Percentiles rank a stretch among this genome's conserved stretches.
These are phyloP conservation scores for Quillaja saponaria DNA, from an alignment of 306 rosid species.

Conservation along the genomic window DNA sequence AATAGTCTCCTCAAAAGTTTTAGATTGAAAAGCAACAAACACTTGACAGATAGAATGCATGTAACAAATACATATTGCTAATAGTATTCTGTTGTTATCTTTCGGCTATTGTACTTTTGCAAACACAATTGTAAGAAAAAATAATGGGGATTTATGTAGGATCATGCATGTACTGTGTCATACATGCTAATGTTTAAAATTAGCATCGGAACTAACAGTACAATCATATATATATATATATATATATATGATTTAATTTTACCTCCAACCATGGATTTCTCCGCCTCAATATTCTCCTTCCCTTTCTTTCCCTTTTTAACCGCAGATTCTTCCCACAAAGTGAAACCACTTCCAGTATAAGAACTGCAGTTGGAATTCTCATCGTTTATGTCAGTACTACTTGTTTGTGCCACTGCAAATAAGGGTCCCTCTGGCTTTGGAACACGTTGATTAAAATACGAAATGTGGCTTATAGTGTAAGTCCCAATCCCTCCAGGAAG, in stretches of 20 bases:
- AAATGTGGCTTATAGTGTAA: conserved; percentile 83
- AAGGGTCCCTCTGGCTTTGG: conserved; percentile 74
- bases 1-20: no score
- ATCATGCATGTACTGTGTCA: neutral
- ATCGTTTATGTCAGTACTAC: conserved; percentile 63
- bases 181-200: no score
- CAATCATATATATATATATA: no score
- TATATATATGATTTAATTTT: conserved; percentile 12
- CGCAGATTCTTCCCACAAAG: conserved; percentile 88
- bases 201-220: no score
- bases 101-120: no score
- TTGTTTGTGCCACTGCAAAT: conserved; percentile 55
- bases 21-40: no score
- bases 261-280: conserved; percentile 57
- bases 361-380: conserved; percentile 87
- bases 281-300: conserved; percentile 75
- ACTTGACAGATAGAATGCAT: no score
- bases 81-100: no score
- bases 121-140: no score
- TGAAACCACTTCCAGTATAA: conserved; percentile 79
- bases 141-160: neutral
- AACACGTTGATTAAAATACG: conserved; percentile 60
- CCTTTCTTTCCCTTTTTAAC: conserved; percentile 80
- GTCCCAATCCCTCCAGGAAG: conserved; percentile 98
- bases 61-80: no score